A percentile compares a stretch with the other conserved stretches of the same genome.
Evolutionary conservation across 371 early-diverging fungal species (phyloP).

Genomic region (Ecytonucleospora hepatopenaei): DNA sequence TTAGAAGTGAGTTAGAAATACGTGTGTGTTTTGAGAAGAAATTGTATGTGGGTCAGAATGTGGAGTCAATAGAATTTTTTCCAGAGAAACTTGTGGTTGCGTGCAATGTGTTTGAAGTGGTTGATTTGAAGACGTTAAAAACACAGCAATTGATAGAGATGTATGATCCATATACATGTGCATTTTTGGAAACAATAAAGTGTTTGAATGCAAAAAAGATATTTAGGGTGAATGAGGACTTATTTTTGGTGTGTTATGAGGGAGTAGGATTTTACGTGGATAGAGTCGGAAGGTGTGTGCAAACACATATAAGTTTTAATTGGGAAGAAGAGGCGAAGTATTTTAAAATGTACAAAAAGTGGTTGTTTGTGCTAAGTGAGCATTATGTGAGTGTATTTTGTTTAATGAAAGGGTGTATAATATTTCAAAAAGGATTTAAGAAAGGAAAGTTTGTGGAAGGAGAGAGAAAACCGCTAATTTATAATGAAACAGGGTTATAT

Average conservation of each 20-base stretch:
- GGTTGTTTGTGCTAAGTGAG: constrained; percentile 16
- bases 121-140: constrained; percentile 51
- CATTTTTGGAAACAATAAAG: constrained; percentile 18
- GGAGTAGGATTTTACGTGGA: constrained; percentile 52
- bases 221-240: constrained; percentile 31
- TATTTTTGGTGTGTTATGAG: constrained; percentile 47
- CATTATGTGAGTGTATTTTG: constrained; percentile 17
- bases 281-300: constrained; percentile 35
- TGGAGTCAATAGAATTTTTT: constrained; percentile 44
- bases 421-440: constrained; percentile 5
- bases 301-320: constrained; percentile 39
- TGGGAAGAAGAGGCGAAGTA: constrained; percentile 40
- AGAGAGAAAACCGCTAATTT: constrained; percentile 4
- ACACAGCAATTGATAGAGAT: constrained; percentile 53
- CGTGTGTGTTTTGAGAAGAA: constrained; percentile 23
- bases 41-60: constrained; percentile 51
- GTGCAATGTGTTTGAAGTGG: constrained; percentile 57
- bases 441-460: constrained; percentile 24
- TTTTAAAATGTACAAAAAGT: constrained; percentile 24
- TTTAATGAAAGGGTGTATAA: constrained; percentile 15
- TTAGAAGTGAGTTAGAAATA: constrained; percentile 1
- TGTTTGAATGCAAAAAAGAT: constrained; percentile 34
- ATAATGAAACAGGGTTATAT: constrained; percentile 16
- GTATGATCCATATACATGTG: constrained; percentile 35
- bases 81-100: constrained; percentile 45